Evolutionary conservation across 352 stramenopile species (phyloP).

Genomic region (Pythium insidiosum): DNA sequence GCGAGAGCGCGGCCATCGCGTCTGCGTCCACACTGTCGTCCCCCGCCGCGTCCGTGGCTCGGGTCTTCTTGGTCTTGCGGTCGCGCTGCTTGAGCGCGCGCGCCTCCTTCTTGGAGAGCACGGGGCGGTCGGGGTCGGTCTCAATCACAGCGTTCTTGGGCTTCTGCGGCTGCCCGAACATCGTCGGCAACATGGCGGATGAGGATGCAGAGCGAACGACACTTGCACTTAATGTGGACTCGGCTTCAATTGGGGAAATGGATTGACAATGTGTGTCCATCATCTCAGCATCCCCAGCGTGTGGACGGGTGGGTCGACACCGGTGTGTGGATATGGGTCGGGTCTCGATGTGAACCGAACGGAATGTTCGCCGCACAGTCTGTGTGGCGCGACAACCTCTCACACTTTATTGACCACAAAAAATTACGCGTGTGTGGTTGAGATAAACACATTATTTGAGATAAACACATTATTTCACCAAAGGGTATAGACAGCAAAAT

Average conservation of each 20-base stretch:
- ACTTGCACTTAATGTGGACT: too few relatives aligned
- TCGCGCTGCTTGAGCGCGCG: slow-evolving; percentile 24
- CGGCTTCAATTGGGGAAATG: too few relatives aligned
- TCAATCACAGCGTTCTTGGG: slow-evolving; percentile 2
- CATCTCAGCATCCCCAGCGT: background rate
- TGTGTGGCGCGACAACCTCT: background rate
- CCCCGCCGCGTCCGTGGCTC: background rate
- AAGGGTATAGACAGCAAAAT: too few relatives aligned
- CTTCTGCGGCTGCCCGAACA: too few relatives aligned
- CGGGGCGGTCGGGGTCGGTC: slow-evolving; percentile 7
- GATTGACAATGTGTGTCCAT: too few relatives aligned
- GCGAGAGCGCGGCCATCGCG: too few relatives aligned
- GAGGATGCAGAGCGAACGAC: too few relatives aligned
- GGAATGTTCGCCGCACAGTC: slow-evolving; percentile 5
- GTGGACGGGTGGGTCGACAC: background rate
- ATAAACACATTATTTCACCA: too few relatives aligned
- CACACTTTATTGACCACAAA: slow-evolving; percentile 3
- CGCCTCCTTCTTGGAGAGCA: slow-evolving; percentile 40
- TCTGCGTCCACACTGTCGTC: too few relatives aligned
- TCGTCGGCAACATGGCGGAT: too few relatives aligned
- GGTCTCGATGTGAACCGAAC: background rate
- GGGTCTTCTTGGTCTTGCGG: slow-evolving; percentile 2
- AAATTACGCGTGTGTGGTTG: too few relatives aligned
- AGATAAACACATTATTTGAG: too few relatives aligned
- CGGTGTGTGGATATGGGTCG: background rate